Percentiles rank a stretch among this genome's conserved stretches.
These are phyloP conservation scores for Populus hybrid DNA, from an alignment of 441 rosid species.

Conservation along the genomic window DNA sequence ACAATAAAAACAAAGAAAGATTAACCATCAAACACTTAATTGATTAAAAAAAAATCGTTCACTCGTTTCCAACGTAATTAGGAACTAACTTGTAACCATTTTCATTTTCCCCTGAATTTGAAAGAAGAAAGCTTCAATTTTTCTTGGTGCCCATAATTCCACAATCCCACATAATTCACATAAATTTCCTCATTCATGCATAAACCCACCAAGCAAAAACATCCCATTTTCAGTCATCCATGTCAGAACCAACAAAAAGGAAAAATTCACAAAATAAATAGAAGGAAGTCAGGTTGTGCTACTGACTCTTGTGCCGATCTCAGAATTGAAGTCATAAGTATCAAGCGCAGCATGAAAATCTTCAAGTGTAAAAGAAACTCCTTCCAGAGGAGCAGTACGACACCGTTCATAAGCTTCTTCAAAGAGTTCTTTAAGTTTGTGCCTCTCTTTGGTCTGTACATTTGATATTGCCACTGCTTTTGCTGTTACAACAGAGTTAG, in stretches of 20 bases:
- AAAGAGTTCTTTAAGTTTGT: conserved; percentile 66
- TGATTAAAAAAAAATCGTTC: not conserved
- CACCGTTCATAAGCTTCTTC: conserved; percentile 88
- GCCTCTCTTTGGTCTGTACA: conserved; percentile 69
- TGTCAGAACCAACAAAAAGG: not conserved
- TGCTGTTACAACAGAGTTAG: conserved; percentile 36
- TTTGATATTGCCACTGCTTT: conserved; percentile 69
- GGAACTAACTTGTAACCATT: not conserved
- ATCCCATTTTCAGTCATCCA: not conserved
- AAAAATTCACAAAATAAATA: not conserved
- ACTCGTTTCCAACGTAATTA: not conserved
- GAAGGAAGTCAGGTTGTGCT: not conserved
- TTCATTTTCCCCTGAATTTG: not conserved
- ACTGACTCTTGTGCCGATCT: conserved; percentile 70
- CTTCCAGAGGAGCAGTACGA: conserved; percentile 71
- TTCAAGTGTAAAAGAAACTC: conserved; percentile 64
- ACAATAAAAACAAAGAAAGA: not conserved
- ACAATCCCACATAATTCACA: not conserved
- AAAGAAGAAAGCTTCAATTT: not conserved
- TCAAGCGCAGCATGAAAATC: conserved; percentile 65
- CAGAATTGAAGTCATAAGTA: conserved; percentile 75
- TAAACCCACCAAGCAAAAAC: not conserved
- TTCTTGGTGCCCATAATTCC: not conserved
- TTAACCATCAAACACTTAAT: not conserved
- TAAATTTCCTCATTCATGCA: not conserved